Percentiles rank a stretch among this genome's conserved stretches.
phyloP scores from a whole-genome alignment of 2,329 filamentous ascomycete species.

The Beauveria rudraprayagi region DNA sequence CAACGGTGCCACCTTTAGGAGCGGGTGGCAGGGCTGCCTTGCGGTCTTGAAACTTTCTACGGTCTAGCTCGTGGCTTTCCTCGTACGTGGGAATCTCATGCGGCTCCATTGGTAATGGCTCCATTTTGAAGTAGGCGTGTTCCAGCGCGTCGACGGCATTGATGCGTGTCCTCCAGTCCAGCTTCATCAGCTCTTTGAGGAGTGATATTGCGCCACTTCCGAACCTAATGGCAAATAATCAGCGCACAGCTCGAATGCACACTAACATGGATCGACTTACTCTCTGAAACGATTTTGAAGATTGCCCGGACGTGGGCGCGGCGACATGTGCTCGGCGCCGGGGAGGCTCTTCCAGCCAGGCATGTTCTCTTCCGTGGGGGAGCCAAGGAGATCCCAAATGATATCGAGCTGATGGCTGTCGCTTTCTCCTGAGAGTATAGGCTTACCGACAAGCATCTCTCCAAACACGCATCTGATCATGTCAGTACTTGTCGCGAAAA shows the following conservation, averaged over 20 bases:
- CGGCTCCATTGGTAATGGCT: constrained; percentile 70
- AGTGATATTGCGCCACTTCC: constrained; percentile 69
- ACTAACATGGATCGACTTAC: constrained; percentile 31
- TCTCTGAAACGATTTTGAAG: constrained; percentile 69
- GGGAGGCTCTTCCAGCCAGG: constrained; percentile 80
- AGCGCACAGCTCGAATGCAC: constrained; percentile 7
- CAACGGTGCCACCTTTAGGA: constrained; percentile 84
- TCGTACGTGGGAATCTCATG: constrained; percentile 86
- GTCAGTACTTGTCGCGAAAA: constrained; percentile 15
- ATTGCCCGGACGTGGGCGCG: constrained; percentile 55
- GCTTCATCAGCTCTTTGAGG: constrained; percentile 70
- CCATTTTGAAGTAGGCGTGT: constrained; percentile 80
- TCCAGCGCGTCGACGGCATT: constrained; percentile 91
- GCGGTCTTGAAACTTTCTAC: constrained; percentile 81
- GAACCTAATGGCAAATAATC: constrained; percentile 35
- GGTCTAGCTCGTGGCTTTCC: constrained; percentile 93
- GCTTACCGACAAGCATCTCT: constrained; percentile 92
- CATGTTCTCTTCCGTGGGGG: constrained; percentile 85
- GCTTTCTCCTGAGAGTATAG: constrained; percentile 83
- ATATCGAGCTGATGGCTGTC: constrained; percentile 85
- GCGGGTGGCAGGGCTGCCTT: constrained; percentile 80
- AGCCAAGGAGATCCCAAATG: constrained; percentile 88
- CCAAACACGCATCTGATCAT: constrained; percentile 79
- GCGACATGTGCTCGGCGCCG: constrained; percentile 65
- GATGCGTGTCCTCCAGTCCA: constrained; percentile 82